These are phyloP conservation scores for Cyanidiococcus yangmingshanensis DNA, from an alignment of 23 red algal genomes.

Conservation along the genomic window DNA sequence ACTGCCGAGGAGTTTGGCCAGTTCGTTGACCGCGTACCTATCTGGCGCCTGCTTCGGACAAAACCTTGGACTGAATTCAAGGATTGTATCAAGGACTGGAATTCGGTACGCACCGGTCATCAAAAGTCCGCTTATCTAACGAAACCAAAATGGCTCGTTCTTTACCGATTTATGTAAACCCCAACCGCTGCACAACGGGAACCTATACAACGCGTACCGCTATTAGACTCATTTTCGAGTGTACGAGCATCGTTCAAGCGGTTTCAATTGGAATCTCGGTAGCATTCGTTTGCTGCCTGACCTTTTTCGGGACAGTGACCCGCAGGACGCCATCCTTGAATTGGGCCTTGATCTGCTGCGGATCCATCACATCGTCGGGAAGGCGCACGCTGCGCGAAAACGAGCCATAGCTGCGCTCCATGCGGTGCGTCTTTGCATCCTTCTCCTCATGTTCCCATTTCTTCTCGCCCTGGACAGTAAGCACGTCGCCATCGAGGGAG, in stretches of 20 bases:
- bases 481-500: background rate
- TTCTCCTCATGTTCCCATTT: conserved; percentile 16
- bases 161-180: too few species aligned
- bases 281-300: background rate
- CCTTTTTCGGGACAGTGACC: background rate
- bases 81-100: too few species aligned
- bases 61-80: too few species aligned
- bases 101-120: too few species aligned
- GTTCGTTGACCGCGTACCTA: too few species aligned
- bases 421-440: conserved; percentile 6
- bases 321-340: conserved; percentile 10
- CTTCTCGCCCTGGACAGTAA: conserved; percentile 16
- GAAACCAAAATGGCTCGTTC: too few species aligned
- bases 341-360: background rate
- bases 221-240: background rate
- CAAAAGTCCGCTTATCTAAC: too few species aligned
- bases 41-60: too few species aligned
- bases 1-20: too few species aligned
- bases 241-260: background rate
- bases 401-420: background rate
- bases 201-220: too few species aligned
- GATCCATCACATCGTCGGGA: background rate
- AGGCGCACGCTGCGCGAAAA: conserved; percentile 14
- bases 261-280: conserved; percentile 11
- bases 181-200: too few species aligned